A percentile compares a stretch with the other conserved stretches of the same genome.
phyloP scores from a whole-genome alignment of 345 rosid species.

The Citrus mangshanensis region DNA sequence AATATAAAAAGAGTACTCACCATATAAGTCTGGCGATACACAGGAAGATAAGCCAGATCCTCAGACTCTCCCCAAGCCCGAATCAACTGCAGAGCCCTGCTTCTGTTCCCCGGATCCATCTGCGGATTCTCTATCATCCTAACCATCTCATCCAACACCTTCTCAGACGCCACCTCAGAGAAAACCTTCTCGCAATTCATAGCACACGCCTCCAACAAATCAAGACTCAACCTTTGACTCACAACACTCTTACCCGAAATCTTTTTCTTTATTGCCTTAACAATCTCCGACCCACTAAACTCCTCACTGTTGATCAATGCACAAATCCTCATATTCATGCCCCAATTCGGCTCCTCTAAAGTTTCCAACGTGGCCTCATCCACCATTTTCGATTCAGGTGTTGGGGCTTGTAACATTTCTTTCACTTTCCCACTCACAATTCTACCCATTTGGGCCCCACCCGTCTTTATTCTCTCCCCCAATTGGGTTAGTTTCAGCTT shows the following conservation, averaged over 20 bases:
- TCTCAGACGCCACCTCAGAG: slow-evolving; percentile 78
- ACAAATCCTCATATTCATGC: slow-evolving; percentile 85
- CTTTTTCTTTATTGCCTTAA: slow-evolving; percentile 71
- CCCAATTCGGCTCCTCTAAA: slow-evolving; percentile 78
- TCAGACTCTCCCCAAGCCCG: slow-evolving; percentile 78
- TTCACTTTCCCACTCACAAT: slow-evolving; percentile 77
- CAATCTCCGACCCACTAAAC: slow-evolving; percentile 63
- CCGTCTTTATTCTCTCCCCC: slow-evolving; percentile 69
- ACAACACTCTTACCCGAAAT: slow-evolving; percentile 49
- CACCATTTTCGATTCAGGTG: slow-evolving; percentile 74
- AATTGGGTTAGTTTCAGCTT: slow-evolving; percentile 62
- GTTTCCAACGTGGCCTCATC: slow-evolving; percentile 84
- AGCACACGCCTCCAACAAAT: slow-evolving; percentile 70
- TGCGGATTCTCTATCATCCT: slow-evolving; percentile 60
- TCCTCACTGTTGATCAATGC: slow-evolving; percentile 68
- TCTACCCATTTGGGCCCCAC: slow-evolving; percentile 82
- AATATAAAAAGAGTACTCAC: slow-evolving; percentile 23
- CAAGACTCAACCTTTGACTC: slow-evolving; percentile 68
- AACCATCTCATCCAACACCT: slow-evolving; percentile 83
- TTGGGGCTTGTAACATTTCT: slow-evolving; percentile 76
- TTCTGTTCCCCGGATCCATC: slow-evolving; percentile 48
- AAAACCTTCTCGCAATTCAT: slow-evolving; percentile 76
- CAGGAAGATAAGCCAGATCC: slow-evolving; percentile 76
- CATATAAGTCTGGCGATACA: slow-evolving; percentile 71
- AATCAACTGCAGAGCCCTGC: slow-evolving; percentile 62